Evolutionary conservation across 805 yeast genomes (phyloP).

Genomic region (Saccharomycopsis fodiens): DNA sequence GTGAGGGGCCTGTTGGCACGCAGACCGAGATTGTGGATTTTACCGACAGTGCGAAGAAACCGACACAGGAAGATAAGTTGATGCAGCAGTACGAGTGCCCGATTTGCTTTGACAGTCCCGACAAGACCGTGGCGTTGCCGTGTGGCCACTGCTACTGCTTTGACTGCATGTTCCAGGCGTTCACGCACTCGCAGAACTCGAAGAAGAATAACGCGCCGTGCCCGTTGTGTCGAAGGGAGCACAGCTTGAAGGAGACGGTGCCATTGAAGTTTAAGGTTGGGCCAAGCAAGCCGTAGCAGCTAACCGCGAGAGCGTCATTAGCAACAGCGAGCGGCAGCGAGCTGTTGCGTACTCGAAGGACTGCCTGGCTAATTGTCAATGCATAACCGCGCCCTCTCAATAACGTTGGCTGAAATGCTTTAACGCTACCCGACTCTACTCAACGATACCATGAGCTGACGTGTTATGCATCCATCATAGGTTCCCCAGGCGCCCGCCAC

Average conservation of each 20-base stretch:
- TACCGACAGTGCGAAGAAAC: slow-evolving; percentile 19
- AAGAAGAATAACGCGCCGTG: slow-evolving; percentile 32
- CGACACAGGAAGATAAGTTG: slow-evolving; percentile 24
- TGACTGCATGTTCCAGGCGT: slow-evolving; percentile 43
- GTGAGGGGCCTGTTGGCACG: slow-evolving; percentile 14
- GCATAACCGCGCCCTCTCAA: no score
- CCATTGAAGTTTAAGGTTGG: slow-evolving; percentile 18
- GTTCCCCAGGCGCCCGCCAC: no score
- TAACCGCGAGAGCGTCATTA: no score
- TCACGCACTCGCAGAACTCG: slow-evolving; percentile 36
- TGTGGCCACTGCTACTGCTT: slow-evolving; percentile 56
- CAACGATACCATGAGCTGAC: no score
- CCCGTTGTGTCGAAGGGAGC: slow-evolving; percentile 35
- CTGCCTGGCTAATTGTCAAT: no score
- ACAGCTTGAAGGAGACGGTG: slow-evolving; percentile 24
- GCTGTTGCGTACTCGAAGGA: no score
- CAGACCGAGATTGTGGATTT: slow-evolving; percentile 20
- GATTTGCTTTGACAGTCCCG: slow-evolving; percentile 49
- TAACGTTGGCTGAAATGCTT: no score
- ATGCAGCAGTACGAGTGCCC: slow-evolving; percentile 39
- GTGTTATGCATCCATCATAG: no score
- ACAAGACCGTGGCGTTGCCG: slow-evolving; percentile 38
- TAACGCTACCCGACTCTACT: no score
- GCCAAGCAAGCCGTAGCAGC: not conserved
- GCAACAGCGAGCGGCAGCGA: no score